phyloP scores from a whole-genome alignment of 2,329 filamentous ascomycete genomes.

The Calycina marina region DNA sequence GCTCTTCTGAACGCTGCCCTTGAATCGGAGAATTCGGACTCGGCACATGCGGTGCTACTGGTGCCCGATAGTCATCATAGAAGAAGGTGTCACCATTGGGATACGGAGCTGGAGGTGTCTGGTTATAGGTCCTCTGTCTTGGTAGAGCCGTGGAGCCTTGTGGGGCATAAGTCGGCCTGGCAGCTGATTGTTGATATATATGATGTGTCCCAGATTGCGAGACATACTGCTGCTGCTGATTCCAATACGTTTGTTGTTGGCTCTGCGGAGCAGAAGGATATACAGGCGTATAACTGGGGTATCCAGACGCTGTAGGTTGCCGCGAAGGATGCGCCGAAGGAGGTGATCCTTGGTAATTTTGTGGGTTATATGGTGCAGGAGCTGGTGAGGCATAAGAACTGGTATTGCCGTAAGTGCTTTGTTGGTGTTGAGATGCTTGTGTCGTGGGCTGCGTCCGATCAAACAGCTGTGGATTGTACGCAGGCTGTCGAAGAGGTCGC shows the following conservation, averaged over 20 bases:
- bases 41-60: conserved; percentile 9
- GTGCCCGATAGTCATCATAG: conserved; percentile 14
- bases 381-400: conserved; percentile 34
- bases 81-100: conserved; percentile 17
- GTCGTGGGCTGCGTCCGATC: conserved; percentile 25
- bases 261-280: conserved; percentile 24
- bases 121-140: conserved; percentile 15
- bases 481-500: conserved; percentile 22
- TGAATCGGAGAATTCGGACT: conserved; percentile 16
- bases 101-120: conserved; percentile 11
- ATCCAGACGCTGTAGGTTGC: conserved; percentile 38
- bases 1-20: conserved; percentile 8
- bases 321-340: conserved; percentile 40
- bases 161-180: conserved; percentile 15
- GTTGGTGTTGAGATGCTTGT: conserved; percentile 28
- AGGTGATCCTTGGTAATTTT: conserved; percentile 27
- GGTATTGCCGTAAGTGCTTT: conserved; percentile 33
- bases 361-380: conserved; percentile 53
- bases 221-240: conserved; percentile 11
- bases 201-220: conserved; percentile 11
- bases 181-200: conserved; percentile 16
- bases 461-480: conserved; percentile 52
- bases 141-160: conserved; percentile 15
- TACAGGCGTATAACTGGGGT: conserved; percentile 29
- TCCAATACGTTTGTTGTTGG: conserved; percentile 14